Conservation (phyloP, 2,329 filamentous ascomycete genomes). For the Trichoderma endophyticum region DNA sequence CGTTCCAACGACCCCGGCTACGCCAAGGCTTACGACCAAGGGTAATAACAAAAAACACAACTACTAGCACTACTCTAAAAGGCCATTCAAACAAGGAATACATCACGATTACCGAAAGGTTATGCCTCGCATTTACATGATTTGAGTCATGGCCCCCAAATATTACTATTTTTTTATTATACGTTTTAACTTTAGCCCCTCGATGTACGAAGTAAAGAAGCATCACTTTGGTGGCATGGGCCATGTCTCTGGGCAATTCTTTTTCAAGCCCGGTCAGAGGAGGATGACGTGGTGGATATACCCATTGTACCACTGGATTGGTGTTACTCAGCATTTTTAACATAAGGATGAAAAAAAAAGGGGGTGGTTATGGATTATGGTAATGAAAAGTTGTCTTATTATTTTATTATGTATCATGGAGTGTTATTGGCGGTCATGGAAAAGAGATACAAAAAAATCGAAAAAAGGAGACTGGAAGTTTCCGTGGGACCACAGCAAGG, state of each 20-base stretch:
- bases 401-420: background rate
- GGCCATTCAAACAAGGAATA: background rate
- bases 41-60: background rate
- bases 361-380: background rate
- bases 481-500: background rate
- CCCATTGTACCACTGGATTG: slow-evolving; percentile 16
- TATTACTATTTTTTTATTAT: background rate
- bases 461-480: background rate
- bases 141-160: background rate
- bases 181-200: background rate
- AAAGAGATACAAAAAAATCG: background rate
- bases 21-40: background rate
- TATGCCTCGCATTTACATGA: background rate
- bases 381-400: slow-evolving; percentile 17
- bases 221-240: slow-evolving; percentile 6
- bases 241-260: slow-evolving; percentile 6
- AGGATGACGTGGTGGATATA: slow-evolving; percentile 17
- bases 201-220: slow-evolving; percentile 1
- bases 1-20: background rate
- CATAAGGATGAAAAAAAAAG: slow-evolving; percentile 9
- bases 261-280: background rate
- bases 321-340: slow-evolving; percentile 1
- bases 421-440: background rate
- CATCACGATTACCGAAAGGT: background rate
- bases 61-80: background rate